These are phyloP conservation scores for Beauveria asiatica DNA, from an alignment of 2,329 filamentous ascomycete species.

Conservation along the genomic window DNA sequence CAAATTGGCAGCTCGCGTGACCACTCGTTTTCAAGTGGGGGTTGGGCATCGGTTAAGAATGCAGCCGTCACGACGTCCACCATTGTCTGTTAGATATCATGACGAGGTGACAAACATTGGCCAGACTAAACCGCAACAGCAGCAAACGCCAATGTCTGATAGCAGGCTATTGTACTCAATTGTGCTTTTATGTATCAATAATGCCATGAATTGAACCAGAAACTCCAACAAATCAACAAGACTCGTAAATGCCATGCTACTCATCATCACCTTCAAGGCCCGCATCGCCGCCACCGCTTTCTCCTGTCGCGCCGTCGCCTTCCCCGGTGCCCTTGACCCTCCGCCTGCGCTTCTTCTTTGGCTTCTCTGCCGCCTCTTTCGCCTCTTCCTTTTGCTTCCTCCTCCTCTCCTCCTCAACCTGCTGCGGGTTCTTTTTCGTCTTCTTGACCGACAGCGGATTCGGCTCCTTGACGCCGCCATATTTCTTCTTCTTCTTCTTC, in stretches of 20 bases:
- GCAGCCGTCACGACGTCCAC: not conserved
- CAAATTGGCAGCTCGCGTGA: too few species aligned
- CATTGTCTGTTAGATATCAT: too few species aligned
- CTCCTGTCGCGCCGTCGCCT: constrained; percentile 18
- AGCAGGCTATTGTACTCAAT: not conserved
- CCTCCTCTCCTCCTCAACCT: constrained; percentile 17
- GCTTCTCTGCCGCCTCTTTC: constrained; percentile 16
- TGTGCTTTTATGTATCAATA: not conserved
- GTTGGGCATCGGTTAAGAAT: not conserved
- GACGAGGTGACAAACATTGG: too few species aligned
- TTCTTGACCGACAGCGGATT: constrained; percentile 68
- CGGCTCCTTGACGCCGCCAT: constrained; percentile 56
- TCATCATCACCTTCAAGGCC: constrained; percentile 23
- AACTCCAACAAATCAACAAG: not conserved
- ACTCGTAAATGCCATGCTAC: constrained; percentile 4
- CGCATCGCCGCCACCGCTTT: constrained; percentile 17
- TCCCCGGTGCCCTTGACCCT: constrained; percentile 23
- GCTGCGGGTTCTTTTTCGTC: constrained; percentile 41
- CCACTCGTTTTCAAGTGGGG: not conserved
- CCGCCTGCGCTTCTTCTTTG: constrained; percentile 30
- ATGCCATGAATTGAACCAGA: not conserved
- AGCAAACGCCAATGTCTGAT: not conserved
- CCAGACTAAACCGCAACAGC: not conserved
- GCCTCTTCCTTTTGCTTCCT: constrained; percentile 15
- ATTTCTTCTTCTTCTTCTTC: constrained; percentile 52